These are phyloP conservation scores for Macroventuria anomochaeta DNA, from an alignment of 2,329 filamentous ascomycete genomes.

Conservation along the genomic window DNA sequence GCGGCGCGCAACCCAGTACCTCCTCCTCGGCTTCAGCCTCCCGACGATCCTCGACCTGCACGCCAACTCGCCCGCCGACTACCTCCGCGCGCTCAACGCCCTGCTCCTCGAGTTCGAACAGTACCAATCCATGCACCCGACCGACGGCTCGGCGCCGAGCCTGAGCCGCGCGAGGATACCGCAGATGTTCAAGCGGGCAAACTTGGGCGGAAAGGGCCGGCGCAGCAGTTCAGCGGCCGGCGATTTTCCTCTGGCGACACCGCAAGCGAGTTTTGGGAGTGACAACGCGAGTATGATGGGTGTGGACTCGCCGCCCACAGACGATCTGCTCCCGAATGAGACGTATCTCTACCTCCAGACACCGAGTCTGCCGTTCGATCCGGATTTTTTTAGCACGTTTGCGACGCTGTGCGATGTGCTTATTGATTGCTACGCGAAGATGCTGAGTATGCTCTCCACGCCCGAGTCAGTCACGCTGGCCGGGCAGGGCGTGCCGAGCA, in stretches of 20 bases:
- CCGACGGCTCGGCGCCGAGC: constrained; percentile 72
- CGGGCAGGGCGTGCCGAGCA: constrained; percentile 35
- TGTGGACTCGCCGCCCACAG: constrained; percentile 40
- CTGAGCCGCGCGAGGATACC: constrained; percentile 77
- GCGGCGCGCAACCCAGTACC: constrained; percentile 89
- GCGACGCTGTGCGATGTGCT: constrained; percentile 93
- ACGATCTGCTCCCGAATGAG: constrained; percentile 65
- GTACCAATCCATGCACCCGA: constrained; percentile 85
- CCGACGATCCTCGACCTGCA: constrained; percentile 89
- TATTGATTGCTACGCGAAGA: constrained; percentile 86
- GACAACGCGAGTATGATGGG: constrained; percentile 18
- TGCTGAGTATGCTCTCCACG: constrained; percentile 76
- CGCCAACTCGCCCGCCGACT: constrained; percentile 79
- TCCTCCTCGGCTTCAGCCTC: constrained; percentile 89
- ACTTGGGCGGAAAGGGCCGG: constrained; percentile 49
- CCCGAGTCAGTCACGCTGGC: constrained; percentile 58
- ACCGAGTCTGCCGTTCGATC: constrained; percentile 92
- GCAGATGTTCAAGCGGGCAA: constrained; percentile 57
- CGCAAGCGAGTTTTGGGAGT: constrained; percentile 34
- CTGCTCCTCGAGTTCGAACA: constrained; percentile 91
- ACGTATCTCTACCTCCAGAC: constrained; percentile 89
- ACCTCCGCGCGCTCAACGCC: constrained; percentile 83
- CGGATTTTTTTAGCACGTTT: constrained; percentile 96
- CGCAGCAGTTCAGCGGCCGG: constrained; percentile 68
- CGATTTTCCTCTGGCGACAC: constrained; percentile 33